Percentiles rank a stretch among this genome's conserved stretches.
phyloP scores from a whole-genome alignment of 345 rosid species.

The Moricandia arvensis region DNA sequence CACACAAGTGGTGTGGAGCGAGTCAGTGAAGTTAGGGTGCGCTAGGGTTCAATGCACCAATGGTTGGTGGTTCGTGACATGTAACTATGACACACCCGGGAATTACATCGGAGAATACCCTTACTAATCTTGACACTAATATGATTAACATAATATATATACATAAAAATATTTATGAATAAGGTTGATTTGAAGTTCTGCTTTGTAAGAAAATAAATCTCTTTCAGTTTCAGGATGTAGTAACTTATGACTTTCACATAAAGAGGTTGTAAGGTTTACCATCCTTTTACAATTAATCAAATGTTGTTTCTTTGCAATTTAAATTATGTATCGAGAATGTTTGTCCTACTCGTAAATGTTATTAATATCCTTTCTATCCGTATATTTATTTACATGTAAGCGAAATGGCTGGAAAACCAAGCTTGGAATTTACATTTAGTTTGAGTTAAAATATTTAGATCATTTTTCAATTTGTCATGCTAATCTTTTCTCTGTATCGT shows the following conservation, averaged over 20 bases:
- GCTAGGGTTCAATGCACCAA: constrained; percentile 60
- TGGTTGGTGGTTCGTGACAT: constrained; percentile 50
- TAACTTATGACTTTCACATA: neutral
- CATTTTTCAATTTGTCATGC: no score
- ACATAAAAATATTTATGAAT: neutral
- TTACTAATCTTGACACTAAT: constrained; percentile 14
- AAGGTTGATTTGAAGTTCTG: neutral
- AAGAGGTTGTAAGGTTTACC: constrained; percentile 4
- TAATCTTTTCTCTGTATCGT: no score
- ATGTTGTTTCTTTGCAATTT: neutral
- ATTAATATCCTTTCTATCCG: neutral
- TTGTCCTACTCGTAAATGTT: neutral
- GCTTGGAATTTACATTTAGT: neutral
- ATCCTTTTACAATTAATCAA: neutral
- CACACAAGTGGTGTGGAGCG: constrained; percentile 72
- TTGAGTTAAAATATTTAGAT: no score
- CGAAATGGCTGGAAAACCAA: neutral
- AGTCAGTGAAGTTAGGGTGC: constrained; percentile 55
- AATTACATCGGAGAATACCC: constrained; percentile 40
- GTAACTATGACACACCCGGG: constrained; percentile 61
- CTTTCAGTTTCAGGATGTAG: neutral
- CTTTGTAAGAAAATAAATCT: neutral
- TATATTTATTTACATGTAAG: neutral
- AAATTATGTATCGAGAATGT: neutral
- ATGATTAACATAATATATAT: neutral